Percentiles rank a stretch among this genome's conserved stretches.
Conservation (phyloP, 257 asterid genomes). For the Ophiorrhiza pumila region DNA sequence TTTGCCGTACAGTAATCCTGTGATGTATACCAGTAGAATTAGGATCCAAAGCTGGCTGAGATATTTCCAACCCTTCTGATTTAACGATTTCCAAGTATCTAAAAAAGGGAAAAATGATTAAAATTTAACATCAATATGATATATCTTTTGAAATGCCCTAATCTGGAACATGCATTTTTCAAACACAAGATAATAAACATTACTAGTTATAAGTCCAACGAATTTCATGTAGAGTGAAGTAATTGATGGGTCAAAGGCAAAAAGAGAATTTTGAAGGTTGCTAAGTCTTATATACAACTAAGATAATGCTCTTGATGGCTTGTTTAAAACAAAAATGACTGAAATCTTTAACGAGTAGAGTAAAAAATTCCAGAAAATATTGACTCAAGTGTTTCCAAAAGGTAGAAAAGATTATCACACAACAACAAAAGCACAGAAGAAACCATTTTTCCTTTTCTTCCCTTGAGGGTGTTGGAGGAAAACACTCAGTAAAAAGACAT, state of each 20-base stretch:
- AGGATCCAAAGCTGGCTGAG: constrained; percentile 99
- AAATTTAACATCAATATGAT: not conserved
- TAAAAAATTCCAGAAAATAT: not conserved
- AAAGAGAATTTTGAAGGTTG: not conserved
- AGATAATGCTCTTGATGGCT: no score
- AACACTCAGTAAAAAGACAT: not conserved
- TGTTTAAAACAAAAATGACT: not conserved
- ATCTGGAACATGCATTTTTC: not conserved
- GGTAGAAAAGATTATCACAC: not conserved
- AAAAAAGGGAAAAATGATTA: constrained; percentile 15
- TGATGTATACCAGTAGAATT: constrained; percentile 97
- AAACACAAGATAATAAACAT: not conserved
- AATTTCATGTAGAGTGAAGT: not conserved
- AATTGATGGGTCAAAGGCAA: not conserved
- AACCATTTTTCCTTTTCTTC: not conserved
- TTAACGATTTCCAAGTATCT: constrained; percentile 81
- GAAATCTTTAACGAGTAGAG: not conserved
- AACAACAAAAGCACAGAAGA: not conserved
- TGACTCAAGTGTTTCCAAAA: not conserved
- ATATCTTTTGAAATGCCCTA: not conserved
- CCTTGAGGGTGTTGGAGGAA: not conserved
- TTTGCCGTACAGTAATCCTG: constrained; percentile 76
- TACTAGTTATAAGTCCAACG: not conserved
- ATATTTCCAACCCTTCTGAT: constrained; percentile 84
- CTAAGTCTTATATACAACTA: not conserved